Evolutionary conservation across 2,329 filamentous ascomycete genomes (phyloP), one percentile per base, ranked within the genome.

Genomic region (Aspergillus hiratsukae): DNA sequence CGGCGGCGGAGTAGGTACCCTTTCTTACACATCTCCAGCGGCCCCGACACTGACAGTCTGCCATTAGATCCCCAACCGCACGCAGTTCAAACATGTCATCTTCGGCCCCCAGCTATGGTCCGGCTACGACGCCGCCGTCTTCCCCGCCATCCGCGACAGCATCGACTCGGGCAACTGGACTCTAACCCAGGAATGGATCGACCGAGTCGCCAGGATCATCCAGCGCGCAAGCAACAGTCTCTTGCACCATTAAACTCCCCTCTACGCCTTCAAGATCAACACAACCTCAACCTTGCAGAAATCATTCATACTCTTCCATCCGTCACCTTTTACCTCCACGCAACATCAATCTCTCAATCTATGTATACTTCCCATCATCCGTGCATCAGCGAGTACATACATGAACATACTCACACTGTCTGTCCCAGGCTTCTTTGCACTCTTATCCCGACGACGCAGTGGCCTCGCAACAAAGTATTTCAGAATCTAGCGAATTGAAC

Each of bases 51-150:
- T 11, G 19, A 46, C 11, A 11, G 31, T 14, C 21, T 40, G 50
- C 43, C 23, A 37, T 51, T 55, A 91, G 88, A 83, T 96, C 4
- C 89, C 90, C 41, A 90, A 90, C 65, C 87, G 93, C 61, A 89
- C 89, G 4, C 94, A 97, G 75, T 99, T 91, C 81, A 96, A 95
- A 73, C 94, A 97, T 74, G 83, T 95, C 68, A 77, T 99, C 55
- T 96, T 92, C 70, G 93, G 89, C 1, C 94, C 94, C 0, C 84
- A 90, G 67, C 78, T 84, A 2, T 92, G 90, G 87, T 87, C 86
- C 35, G 84, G 82, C 40, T 83, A 87, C 62, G 83, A 88, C 31
- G 82, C 83, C 55, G 83, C 83, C 0, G 84, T 84, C 59, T 95
- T 95, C 75, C 93, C 93, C 0, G 87, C 87, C n/a, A 88, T 97